These are phyloP conservation scores for Leccinum boreale DNA, from an alignment of 768 basidiomycete genomes.

Conservation along the genomic window DNA sequence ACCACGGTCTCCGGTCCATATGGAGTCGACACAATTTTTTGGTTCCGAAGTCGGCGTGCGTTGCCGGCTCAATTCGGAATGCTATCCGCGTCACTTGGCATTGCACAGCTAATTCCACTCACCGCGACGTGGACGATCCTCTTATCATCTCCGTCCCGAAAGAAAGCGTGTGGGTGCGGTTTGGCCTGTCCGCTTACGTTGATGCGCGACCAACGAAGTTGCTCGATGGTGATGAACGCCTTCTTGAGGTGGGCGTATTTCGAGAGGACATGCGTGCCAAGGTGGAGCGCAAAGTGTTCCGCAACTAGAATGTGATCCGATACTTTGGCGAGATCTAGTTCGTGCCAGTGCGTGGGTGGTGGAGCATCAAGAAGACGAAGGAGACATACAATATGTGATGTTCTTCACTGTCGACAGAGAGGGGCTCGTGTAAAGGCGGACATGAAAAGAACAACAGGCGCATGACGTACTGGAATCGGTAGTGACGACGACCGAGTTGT, in stretches of 20 bases:
- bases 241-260: slow-evolving; percentile 76
- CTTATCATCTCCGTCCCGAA: slow-evolving; percentile 90
- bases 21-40: slow-evolving; percentile 10
- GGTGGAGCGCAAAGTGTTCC: slow-evolving; percentile 83
- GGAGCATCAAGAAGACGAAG: not conserved
- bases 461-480: slow-evolving; percentile 79
- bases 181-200: slow-evolving; percentile 41
- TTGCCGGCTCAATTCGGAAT: slow-evolving; percentile 20
- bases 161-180: slow-evolving; percentile 78
- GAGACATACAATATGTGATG: slow-evolving; percentile 53
- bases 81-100: not conserved
- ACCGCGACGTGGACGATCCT: slow-evolving; percentile 60
- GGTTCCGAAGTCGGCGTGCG: slow-evolving; percentile 4
- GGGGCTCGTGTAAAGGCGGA: not conserved
- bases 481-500: slow-evolving; percentile 85
- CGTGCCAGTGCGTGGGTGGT: not conserved
- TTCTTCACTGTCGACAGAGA: slow-evolving; percentile 51
- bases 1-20: slow-evolving; percentile 11
- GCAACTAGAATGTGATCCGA: slow-evolving; percentile 84
- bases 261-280: slow-evolving; percentile 78
- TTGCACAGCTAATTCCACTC: slow-evolving; percentile 12
- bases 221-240: slow-evolving; percentile 67
- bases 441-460: not conserved
- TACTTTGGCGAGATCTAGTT: slow-evolving; percentile 75
- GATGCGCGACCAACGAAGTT: slow-evolving; percentile 84